Base-by-base conservation (phyloP, 768 basidiomycete species). In the Agrocybe pediades region DNA sequence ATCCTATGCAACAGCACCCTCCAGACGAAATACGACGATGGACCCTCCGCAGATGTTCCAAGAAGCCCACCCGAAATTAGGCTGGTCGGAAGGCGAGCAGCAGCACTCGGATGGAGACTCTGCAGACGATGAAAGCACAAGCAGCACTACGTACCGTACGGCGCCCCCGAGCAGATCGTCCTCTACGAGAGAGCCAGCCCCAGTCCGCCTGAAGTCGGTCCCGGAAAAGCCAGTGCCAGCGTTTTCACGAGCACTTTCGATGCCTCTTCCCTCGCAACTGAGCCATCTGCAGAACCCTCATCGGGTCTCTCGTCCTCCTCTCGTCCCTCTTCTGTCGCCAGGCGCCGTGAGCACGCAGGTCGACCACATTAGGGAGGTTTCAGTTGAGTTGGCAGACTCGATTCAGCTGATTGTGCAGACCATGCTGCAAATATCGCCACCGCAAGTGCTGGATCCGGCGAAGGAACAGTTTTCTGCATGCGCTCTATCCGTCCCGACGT, bases 391-490 rank as follows among this genome's bases (percentile, higher is more conserved):
- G 13, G 93, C 95, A 11, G 95, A 97, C 69, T 87, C 88, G 9
- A 83, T 94, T 11, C 94, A 97, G 73, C 84, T 89, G 74, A 84
- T 92, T 54, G 88, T 96, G 33, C 93, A 97, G 67, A 95, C 92
- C 1, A 82, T 98, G 60, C 80, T 97, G 2, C 93, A 95, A 63
- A 78, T 97, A 58, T 91, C 91, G 0, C 94, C 95, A 3, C 84
- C 89, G 0, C 95, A 98, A 69, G 74, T 97, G 17, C 80, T 97
- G 42, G 94, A 97, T 66, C 85, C 90, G n/a, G 87, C 89, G 2
- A 95, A 91, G 68, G 95, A 98, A 65, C 94, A 95, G 66, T 90
- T 94, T 64, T 89, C 94, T 1, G 88, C 92, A 21, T 96, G 92
- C 68, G 83, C 93, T 1, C 71, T 98, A 21, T 86, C 91, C 30